Evolutionary conservation across 179 eudicot species (phyloP), one percentile per base, ranked within the genome.

Genomic region (Pouteria campechiana): DNA sequence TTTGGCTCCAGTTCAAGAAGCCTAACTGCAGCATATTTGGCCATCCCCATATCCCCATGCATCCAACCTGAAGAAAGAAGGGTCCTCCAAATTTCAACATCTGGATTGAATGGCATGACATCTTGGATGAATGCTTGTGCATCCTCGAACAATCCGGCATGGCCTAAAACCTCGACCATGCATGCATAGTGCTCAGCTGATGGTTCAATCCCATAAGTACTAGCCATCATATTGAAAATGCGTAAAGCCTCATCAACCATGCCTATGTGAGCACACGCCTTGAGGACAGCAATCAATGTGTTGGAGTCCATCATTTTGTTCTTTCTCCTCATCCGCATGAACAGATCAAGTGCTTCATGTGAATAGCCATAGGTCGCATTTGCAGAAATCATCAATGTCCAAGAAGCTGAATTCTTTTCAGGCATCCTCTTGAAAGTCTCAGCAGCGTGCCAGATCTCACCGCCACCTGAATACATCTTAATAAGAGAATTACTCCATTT

Each of bases 321-420:
- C 12, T 37, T 50, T n/a, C n/a, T n/a, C 41, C 39, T 44, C 55
- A 50, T 50, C 27, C 39, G 12, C 3, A 22, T 25, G 37, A 50
- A 50, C 25, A 27, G 1, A n/a, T 38, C 45, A 35, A 50, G 15
- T 6, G 55, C 55, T n/a, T 24, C 19, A 18, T 13, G 17, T 38
- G 36, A 44, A 18, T 50, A n/a, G 5, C 55, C 55, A 50, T 50
- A 37, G 37, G 29, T 18, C 25, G 45, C 55, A 50, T 37, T 25
- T n/a, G 44, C 55, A 38, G 18, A 17, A 15, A 50, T 28, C 55
- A 50, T 50, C 10, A 45, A 27, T 25, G 55, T 50, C 55, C 55
- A 50, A 10, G 39, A 14, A 3, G 44, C 3, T 2, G 39, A 44
- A 38, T 50, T 45, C 42, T 30, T 37, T 5, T 38, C 45, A 17